phyloP scores from a whole-genome alignment of 2,329 filamentous ascomycete genomes.

The Neopestalotiopsis sp. region DNA sequence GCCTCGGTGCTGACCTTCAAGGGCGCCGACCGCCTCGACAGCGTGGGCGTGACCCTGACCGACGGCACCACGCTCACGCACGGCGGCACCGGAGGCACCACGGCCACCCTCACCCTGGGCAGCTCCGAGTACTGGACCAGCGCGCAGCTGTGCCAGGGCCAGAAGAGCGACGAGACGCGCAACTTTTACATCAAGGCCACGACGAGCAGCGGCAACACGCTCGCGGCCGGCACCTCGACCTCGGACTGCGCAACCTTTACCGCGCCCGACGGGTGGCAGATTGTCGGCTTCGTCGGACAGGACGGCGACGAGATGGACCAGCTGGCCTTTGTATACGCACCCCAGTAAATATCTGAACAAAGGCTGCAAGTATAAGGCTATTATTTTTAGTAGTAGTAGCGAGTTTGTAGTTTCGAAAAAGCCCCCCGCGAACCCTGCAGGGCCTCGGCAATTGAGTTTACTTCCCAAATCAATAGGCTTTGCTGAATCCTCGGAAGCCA shows the following conservation, averaged over 20 bases:
- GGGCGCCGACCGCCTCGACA: slow-evolving; percentile 55
- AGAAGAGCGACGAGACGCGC: slow-evolving; percentile 50
- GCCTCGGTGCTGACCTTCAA: slow-evolving; percentile 47
- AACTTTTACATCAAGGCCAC: slow-evolving; percentile 61
- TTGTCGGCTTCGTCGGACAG: slow-evolving; percentile 59
- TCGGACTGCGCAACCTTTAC: slow-evolving; percentile 50
- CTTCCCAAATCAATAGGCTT: background rate
- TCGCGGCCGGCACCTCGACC: slow-evolving; percentile 51
- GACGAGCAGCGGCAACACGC: slow-evolving; percentile 51
- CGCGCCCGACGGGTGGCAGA: slow-evolving; percentile 54
- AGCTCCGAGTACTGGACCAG: slow-evolving; percentile 52
- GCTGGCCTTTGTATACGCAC: slow-evolving; percentile 53
- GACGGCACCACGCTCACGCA: slow-evolving; percentile 56
- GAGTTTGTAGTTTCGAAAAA: background rate
- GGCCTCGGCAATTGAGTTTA: background rate
- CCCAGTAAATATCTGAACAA: slow-evolving; percentile 34
- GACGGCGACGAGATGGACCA: slow-evolving; percentile 61
- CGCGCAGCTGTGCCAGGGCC: slow-evolving; percentile 55
- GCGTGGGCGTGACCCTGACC: slow-evolving; percentile 50
- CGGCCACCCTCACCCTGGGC: slow-evolving; percentile 47
- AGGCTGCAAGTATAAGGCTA: background rate
- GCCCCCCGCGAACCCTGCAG: background rate
- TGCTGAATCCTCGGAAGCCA: background rate
- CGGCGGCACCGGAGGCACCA: slow-evolving; percentile 57
- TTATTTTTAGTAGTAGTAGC: background rate